Percentiles rank a stretch among this genome's conserved stretches.
phyloP scores from a whole-genome alignment of 352 stramenopile species.

The Phytopythium kandeliae region DNA sequence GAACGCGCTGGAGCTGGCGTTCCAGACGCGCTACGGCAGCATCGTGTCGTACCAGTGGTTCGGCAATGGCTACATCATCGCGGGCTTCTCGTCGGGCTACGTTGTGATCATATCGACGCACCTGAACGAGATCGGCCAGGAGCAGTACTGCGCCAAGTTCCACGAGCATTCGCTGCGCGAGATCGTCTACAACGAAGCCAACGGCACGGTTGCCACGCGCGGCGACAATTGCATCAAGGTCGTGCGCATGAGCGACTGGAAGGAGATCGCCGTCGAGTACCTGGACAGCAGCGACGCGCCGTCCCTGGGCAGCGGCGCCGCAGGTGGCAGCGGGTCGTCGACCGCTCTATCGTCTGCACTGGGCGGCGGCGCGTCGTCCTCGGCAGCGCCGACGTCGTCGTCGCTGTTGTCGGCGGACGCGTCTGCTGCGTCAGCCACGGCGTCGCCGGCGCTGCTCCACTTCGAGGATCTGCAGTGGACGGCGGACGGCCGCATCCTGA shows the following conservation, averaged over 20 bases:
- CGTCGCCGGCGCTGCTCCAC: slow-evolving; percentile 24
- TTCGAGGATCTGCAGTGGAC: slow-evolving; percentile 86
- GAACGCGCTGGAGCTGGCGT: slow-evolving; percentile 89
- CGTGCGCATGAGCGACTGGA: slow-evolving; percentile 89
- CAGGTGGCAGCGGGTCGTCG: neutral
- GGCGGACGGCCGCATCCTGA: slow-evolving; percentile 87
- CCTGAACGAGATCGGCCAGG: slow-evolving; percentile 84
- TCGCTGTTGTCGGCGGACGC: slow-evolving; percentile 1
- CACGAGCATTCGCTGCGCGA: slow-evolving; percentile 70
- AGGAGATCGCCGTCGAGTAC: slow-evolving; percentile 79
- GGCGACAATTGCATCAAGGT: slow-evolving; percentile 89
- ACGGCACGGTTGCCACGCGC: slow-evolving; percentile 80
- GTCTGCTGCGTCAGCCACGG: slow-evolving; percentile 4
- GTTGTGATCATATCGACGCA: slow-evolving; percentile 90
- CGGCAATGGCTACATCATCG: slow-evolving; percentile 85
- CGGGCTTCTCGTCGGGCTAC: slow-evolving; percentile 88
- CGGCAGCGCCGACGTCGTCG: neutral
- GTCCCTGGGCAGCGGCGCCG: neutral
- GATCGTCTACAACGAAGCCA: slow-evolving; percentile 80
- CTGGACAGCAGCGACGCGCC: slow-evolving; percentile 42
- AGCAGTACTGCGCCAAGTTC: slow-evolving; percentile 85
- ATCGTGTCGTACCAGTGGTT: slow-evolving; percentile 90
- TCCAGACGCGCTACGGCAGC: slow-evolving; percentile 85
- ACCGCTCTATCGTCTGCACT: too few relatives aligned
- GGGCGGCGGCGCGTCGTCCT: too few relatives aligned